A percentile compares a stretch with the other conserved stretches of the same genome.
These are phyloP conservation scores for Aspergillus nanangensis DNA, from an alignment of 495 filamentous ascomycete species.

Conservation along the genomic window DNA sequence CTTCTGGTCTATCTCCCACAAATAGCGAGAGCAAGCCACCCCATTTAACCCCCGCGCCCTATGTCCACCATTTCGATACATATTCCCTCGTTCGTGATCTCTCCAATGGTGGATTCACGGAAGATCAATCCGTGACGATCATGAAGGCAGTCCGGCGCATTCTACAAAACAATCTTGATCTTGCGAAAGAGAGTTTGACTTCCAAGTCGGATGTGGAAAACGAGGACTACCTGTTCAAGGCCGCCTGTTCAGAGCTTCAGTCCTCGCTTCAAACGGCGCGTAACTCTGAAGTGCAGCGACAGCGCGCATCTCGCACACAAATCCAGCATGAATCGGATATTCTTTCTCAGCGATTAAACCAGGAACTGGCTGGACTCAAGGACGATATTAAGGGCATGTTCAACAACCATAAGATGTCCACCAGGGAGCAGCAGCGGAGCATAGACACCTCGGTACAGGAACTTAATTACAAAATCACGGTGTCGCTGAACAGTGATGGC, in stretches of 20 bases:
- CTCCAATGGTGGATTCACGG: constrained; percentile 60
- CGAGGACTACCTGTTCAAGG: constrained; percentile 88
- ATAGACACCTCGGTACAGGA: constrained; percentile 86
- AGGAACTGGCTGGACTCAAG: constrained; percentile 73
- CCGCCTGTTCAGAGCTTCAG: constrained; percentile 87
- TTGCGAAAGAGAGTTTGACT: constrained; percentile 71
- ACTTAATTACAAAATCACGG: constrained; percentile 89
- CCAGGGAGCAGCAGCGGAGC: constrained; percentile 74
- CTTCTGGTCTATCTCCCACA: constrained; percentile 26
- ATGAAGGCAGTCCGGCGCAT: constrained; percentile 86
- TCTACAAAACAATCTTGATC: constrained; percentile 71
- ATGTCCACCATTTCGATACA: constrained; percentile 95
- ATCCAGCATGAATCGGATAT: constrained; percentile 95
- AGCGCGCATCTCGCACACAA: constrained; percentile 73
- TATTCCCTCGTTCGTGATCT: constrained; percentile 81
- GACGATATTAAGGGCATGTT: constrained; percentile 95
- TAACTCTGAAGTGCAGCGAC: constrained; percentile 55
- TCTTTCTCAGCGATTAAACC: constrained; percentile 71
- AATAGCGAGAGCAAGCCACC: constrained; percentile 45
- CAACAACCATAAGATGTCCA: constrained; percentile 91
- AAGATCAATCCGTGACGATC: constrained; percentile 64
- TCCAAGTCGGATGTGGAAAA: constrained; percentile 79
- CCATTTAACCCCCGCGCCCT: constrained; percentile 66
- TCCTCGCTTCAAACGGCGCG: constrained; percentile 63
- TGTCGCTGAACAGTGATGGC: constrained; percentile 76